Evolutionary conservation across 2,329 filamentous ascomycete genomes (phyloP), one percentile per base, ranked within the genome.

Genomic region (Cordyceps fumosorosea): DNA sequence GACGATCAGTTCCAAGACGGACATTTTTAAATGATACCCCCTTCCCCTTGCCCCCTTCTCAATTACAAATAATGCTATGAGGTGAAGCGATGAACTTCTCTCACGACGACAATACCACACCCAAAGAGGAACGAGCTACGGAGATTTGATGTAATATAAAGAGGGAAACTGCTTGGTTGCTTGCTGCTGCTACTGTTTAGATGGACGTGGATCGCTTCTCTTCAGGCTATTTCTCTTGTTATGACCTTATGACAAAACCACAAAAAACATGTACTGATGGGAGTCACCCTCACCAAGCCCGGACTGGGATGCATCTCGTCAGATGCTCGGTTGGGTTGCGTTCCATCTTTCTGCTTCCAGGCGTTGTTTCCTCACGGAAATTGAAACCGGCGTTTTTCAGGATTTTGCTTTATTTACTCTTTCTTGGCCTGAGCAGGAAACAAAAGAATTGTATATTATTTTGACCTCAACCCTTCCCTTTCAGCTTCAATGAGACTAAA

Each of bases 11-110:
- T 73, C 62, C 67, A 71, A 45, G 71, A 74, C 53, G 62, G 66
- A 29, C 65, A 68, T 51, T 73, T 73, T 70, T 74, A 67, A 74
- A 74, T 53, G 56, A 59, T 73, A 69, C 69, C 69, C 65, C 32
- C 52, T 47, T 11, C 8, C 18, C 18, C n/a, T 11, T n/a, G 7
- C 20, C 7, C 18, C 12, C 34, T 34, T 20, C 44, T 60, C 34
- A 24, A 52, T 60, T 53, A 53, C 48, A 60, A 16, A 60, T 60
- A 45, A 60, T 53, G 48, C 48, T 24, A 45, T 47, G 57, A 60
- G 57, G 48, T 60, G 57, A 60, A 48, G 58, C 50, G 40, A 61
- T 61, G 58, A 29, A 42, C 26, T 53, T 60, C 48, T 53, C 48
- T 45, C 50, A 53, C 26, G 24, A 60, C 47, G 40, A 53, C 24